phyloP scores from a whole-genome alignment of 768 basidiomycete species.

The Lentinula sp. region DNA sequence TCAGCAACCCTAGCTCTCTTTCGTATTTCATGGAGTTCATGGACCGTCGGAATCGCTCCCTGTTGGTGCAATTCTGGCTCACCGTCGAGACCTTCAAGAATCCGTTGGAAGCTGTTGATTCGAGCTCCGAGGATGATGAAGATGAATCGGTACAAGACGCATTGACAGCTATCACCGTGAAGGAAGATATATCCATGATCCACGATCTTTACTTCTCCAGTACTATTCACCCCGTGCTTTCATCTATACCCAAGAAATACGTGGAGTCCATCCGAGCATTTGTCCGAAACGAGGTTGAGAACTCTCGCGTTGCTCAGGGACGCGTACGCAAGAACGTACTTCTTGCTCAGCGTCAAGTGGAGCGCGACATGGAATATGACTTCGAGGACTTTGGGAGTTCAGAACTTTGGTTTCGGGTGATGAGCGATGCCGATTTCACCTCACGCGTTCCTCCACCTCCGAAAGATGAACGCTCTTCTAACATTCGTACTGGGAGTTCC shows the following conservation, averaged over 20 bases:
- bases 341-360: slow-evolving; percentile 78
- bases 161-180: slow-evolving; percentile 53
- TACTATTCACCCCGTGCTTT: slow-evolving; percentile 51
- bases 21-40: slow-evolving; percentile 99
- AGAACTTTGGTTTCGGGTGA: slow-evolving; percentile 89
- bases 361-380: slow-evolving; percentile 86
- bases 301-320: slow-evolving; percentile 37
- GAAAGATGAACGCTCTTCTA: slow-evolving; percentile 7
- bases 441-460: slow-evolving; percentile 13
- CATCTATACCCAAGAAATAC: slow-evolving; percentile 65
- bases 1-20: slow-evolving; percentile 83
- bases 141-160: slow-evolving; percentile 48
- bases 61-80: slow-evolving; percentile 95
- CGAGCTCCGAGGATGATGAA: slow-evolving; percentile 58
- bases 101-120: slow-evolving; percentile 81
- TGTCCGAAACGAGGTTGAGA: slow-evolving; percentile 40
- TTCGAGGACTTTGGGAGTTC: slow-evolving; percentile 85
- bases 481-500: slow-evolving; percentile 9
- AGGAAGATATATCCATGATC: slow-evolving; percentile 87
- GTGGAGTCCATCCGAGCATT: slow-evolving; percentile 66
- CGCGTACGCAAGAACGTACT: slow-evolving; percentile 76
- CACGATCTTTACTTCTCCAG: slow-evolving; percentile 81
- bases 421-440: slow-evolving; percentile 58
- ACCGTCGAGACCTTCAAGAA: slow-evolving; percentile 98
- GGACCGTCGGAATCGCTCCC: slow-evolving; percentile 80